Conservation (phyloP, 2,329 filamentous ascomycete genomes). For the Metarhizium robertsii region DNA sequence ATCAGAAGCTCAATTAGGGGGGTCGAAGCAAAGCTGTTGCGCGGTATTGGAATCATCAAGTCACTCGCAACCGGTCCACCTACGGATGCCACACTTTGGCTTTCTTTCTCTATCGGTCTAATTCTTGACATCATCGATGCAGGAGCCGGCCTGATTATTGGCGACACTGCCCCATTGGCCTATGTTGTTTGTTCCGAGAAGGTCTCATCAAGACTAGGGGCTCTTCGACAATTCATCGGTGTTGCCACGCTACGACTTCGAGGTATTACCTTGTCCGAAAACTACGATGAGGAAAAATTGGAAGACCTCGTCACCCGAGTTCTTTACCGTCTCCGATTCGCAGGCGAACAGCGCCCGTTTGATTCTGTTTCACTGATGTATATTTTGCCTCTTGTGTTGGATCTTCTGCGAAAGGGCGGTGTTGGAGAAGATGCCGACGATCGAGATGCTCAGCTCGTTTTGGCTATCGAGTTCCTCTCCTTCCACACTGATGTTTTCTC, state of each 20-base stretch:
- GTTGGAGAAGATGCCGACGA: constrained; percentile 67
- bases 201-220: constrained; percentile 63
- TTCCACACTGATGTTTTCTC: constrained; percentile 78
- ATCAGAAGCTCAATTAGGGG: constrained; percentile 66
- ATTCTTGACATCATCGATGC: constrained; percentile 68
- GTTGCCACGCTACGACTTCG: constrained; percentile 76
- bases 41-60: constrained; percentile 78
- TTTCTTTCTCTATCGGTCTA: constrained; percentile 67
- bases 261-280: constrained; percentile 62
- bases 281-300: constrained; percentile 70
- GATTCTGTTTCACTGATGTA: constrained; percentile 84
- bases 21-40: constrained; percentile 61
- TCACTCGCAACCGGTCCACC: constrained; percentile 78
- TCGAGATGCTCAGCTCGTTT: constrained; percentile 77
- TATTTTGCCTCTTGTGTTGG: constrained; percentile 70
- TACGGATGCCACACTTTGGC: constrained; percentile 83
- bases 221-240: constrained; percentile 73
- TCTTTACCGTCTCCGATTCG: constrained; percentile 80
- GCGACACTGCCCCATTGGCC: constrained; percentile 65
- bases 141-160: constrained; percentile 73
- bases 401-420: constrained; percentile 70
- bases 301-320: constrained; percentile 79
- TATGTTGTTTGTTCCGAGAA: constrained; percentile 74
- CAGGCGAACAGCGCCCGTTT: constrained; percentile 88
- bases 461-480: constrained; percentile 79